Base-by-base conservation (phyloP, 805 yeast genomes). In the Ogataea sp. region DNA sequence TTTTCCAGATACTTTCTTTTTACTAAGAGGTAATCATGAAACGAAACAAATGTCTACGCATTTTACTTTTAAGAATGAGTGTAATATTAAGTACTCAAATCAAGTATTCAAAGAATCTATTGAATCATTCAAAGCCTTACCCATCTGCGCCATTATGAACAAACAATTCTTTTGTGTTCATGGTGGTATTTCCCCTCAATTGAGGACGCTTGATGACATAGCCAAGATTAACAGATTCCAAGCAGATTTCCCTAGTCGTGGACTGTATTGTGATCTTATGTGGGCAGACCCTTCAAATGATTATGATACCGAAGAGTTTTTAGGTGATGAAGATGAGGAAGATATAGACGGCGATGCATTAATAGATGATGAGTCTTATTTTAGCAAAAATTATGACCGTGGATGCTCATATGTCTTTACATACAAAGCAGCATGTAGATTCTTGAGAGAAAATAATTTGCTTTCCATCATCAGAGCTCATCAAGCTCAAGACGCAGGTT, bases 261-360 rank as follows among this genome's bases (percentile, higher is more conserved):
- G 98, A 0, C 60, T 90, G 39, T 84, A 87, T 87, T 90, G 97
- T 62, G 98, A 90, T 62, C 64, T 90, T 46, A 71, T 90, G 51
- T 90, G 97, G 98, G 82, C 96, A 0, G 97, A 90, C 60, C 98
- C 98, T 1, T 66, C 82, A n/a, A 95, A 87, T 49, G 81, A 83
- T 32, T 90, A 85, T 56, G 96, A 89, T 55, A 46, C 52, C 5
- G 77, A 71, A 21, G 80, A 73, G 46, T 47, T 52, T 21, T 65
- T 81, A 15, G 95, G 86, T 48, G 81, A 82, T 32, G 90, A 85
- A 56, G 95, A 89, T 55, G 43, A 50, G 4, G 77, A 70, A 20
- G 80, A 73, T 47, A 46, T 52, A 18, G 16, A 17, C 4, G 42
- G 29, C 11, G 20, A 17, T 6, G 47, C 41, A 13, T 36, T 31